Evolutionary conservation across 192 early-diverging fungal genomes (phyloP).

Genomic region (Coemansia sp.): DNA sequence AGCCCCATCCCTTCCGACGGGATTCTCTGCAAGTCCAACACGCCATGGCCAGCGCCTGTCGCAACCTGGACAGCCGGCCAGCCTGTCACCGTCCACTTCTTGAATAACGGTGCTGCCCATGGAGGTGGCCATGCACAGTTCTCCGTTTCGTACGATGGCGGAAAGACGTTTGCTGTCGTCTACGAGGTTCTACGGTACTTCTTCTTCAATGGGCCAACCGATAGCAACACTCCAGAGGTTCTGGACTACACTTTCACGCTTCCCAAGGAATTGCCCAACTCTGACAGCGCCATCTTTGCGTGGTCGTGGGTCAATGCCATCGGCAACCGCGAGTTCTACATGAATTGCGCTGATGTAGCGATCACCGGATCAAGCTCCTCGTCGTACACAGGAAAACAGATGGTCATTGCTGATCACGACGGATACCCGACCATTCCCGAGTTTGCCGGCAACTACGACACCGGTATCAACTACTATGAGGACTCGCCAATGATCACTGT

Average conservation of each 20-base stretch:
- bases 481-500: constrained; percentile 29
- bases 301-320: no score
- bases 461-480: constrained; percentile 27
- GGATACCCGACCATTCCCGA: constrained; percentile 58
- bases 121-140: no score
- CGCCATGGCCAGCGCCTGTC: constrained; percentile 30
- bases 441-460: constrained; percentile 38
- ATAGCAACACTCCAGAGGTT: constrained; percentile 6
- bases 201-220: constrained; percentile 14
- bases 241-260: constrained; percentile 38
- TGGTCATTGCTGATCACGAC: constrained; percentile 29
- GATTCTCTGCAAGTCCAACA: constrained; percentile 31
- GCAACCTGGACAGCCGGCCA: no score
- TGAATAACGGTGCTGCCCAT: constrained; percentile 27
- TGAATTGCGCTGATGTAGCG: constrained; percentile 64
- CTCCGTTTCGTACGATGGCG: no score
- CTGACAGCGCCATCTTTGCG: no score
- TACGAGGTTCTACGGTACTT: constrained; percentile 43
- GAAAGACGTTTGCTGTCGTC: no score
- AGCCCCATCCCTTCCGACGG: constrained; percentile 29
- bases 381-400: constrained; percentile 50
- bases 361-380: constrained; percentile 46
- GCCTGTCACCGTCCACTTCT: constrained; percentile 51
- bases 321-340: constrained; percentile 57
- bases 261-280: no score